Conservation (phyloP, 345 rosid genomes). For the Iberis pinnata region DNA sequence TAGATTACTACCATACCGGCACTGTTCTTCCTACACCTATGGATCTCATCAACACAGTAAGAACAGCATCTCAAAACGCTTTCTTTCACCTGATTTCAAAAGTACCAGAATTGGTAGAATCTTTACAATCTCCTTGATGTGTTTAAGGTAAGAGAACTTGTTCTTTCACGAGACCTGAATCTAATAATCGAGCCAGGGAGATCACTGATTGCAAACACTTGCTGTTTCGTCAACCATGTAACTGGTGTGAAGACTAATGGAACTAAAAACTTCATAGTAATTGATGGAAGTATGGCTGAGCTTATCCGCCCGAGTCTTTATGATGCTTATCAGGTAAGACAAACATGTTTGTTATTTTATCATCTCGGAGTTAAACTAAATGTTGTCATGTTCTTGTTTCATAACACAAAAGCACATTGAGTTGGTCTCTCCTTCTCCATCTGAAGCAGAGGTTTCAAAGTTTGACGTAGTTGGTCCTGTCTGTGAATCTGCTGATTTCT, state of each 20-base stretch:
- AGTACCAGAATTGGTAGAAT: background rate
- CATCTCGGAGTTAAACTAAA: too few species aligned
- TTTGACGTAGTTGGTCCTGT: slow-evolving; percentile 98
- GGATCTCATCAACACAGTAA: slow-evolving; percentile 90
- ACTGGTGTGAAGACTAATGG: slow-evolving; percentile 97
- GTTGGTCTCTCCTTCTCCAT: slow-evolving; percentile 68
- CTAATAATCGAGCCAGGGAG: slow-evolving; percentile 98
- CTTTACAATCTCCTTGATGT: slow-evolving; percentile 3
- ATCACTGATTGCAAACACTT: slow-evolving; percentile 88
- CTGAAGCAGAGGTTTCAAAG: slow-evolving; percentile 54
- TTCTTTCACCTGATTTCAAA: slow-evolving; percentile 5
- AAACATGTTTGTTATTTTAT: too few species aligned
- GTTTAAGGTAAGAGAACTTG: slow-evolving; percentile 76
- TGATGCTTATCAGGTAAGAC: slow-evolving; percentile 88
- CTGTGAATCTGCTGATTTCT: slow-evolving; percentile 97
- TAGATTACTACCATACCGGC: slow-evolving; percentile 80
- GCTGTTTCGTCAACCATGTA: slow-evolving; percentile 85
- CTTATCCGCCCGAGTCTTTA: slow-evolving; percentile 98
- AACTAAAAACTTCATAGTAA: slow-evolving; percentile 80
- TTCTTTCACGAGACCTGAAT: slow-evolving; percentile 64
- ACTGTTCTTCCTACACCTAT: slow-evolving; percentile 86
- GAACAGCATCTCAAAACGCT: slow-evolving; percentile 22
- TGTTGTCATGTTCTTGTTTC: slow-evolving; percentile 18
- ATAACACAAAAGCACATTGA: slow-evolving; percentile 71
- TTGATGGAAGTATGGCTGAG: slow-evolving; percentile 99